These are phyloP conservation scores for Suillus fuscotomentosus DNA, from an alignment of 768 basidiomycete species.

Conservation along the genomic window DNA sequence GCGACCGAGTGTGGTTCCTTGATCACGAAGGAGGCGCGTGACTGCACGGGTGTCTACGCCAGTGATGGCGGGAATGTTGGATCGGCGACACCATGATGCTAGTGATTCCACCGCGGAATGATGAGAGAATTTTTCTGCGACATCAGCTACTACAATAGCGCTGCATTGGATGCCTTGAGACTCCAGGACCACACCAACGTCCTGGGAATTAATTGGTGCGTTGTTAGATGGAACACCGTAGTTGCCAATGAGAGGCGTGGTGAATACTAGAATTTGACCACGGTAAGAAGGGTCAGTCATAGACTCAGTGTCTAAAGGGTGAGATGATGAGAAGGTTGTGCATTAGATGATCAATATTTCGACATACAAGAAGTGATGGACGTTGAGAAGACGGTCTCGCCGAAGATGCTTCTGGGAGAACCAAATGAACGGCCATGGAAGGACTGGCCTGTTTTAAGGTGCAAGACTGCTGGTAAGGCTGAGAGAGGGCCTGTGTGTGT, in stretches of 20 bases:
- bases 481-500: constrained; percentile 55
- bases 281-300: constrained; percentile 99
- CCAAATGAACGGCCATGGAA: constrained; percentile 92
- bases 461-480: constrained; percentile 75
- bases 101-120: constrained; percentile 92
- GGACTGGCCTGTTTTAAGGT: constrained; percentile 92
- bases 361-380: constrained; percentile 94
- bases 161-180: constrained; percentile 88
- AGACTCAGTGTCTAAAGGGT: constrained; percentile 86
- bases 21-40: constrained; percentile 89
- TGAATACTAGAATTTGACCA: constrained; percentile 97
- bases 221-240: constrained; percentile 92
- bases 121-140: constrained; percentile 94
- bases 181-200: constrained; percentile 88
- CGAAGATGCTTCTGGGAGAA: constrained; percentile 80
- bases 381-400: constrained; percentile 98
- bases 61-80: constrained; percentile 89
- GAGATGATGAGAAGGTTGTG: constrained; percentile 11
- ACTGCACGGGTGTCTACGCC: constrained; percentile 98
- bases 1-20: constrained; percentile 94
- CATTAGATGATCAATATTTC: neutral
- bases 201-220: constrained; percentile 65
- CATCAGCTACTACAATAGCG: constrained; percentile 90
- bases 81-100: constrained; percentile 88
- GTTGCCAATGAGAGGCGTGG: constrained; percentile 96